phyloP scores from a whole-genome alignment of 768 basidiomycete genomes.

The Leccinum aurantiacum region DNA sequence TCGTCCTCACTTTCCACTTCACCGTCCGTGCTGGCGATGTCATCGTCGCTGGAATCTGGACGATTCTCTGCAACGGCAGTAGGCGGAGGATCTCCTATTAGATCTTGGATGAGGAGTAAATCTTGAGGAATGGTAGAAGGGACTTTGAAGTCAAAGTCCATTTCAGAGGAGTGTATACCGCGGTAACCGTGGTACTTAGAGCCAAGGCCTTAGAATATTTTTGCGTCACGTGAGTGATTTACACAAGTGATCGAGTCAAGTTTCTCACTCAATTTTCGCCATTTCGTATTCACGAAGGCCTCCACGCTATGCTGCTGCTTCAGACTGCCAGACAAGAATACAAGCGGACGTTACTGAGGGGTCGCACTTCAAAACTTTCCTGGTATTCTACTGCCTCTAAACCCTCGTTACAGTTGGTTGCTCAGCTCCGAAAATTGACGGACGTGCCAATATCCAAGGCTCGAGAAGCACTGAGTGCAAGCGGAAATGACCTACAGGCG shows the following conservation, averaged over 20 bases:
- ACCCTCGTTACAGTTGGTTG: conserved; percentile 74
- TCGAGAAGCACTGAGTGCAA: conserved; percentile 76
- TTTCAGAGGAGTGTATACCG: conserved; percentile 4
- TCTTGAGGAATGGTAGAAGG: conserved; percentile 71
- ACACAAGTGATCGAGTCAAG: neutral
- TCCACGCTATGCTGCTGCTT: conserved; percentile 16
- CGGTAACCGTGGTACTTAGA: neutral
- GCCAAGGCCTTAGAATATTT: neutral
- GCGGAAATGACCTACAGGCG: conserved; percentile 67
- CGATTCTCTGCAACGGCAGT: neutral
- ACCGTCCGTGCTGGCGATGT: conserved; percentile 51
- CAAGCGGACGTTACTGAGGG: conserved; percentile 1
- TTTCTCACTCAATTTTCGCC: neutral
- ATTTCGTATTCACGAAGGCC: neutral
- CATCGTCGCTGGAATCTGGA: conserved; percentile 39
- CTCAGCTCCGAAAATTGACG: conserved; percentile 78
- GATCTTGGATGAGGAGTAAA: conserved; percentile 67
- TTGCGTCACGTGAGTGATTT: conserved; percentile 24
- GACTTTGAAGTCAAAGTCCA: conserved; percentile 50
- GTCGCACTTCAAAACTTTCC: conserved; percentile 1
- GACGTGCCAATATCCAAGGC: conserved; percentile 87
- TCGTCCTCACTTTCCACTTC: conserved; percentile 69
- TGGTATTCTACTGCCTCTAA: conserved; percentile 59
- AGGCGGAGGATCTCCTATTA: conserved; percentile 44
- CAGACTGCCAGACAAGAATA: conserved; percentile 3